phyloP scores from a whole-genome alignment of 2,329 filamentous ascomycete species.

The Penicillium thymicola region DNA sequence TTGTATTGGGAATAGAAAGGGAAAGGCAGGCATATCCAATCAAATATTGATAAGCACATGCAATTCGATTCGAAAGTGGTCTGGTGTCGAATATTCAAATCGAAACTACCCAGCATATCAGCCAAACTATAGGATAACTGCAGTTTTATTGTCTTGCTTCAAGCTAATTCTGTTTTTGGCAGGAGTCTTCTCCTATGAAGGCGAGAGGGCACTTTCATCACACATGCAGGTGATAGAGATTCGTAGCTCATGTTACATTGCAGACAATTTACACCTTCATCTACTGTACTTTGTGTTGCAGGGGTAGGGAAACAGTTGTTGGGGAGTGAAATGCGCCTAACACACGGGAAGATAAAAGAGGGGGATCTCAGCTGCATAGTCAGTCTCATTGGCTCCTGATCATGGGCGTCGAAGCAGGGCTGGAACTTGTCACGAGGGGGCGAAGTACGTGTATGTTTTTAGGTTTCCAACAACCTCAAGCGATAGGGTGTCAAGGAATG shows the following conservation, averaged over 20 bases:
- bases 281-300: neutral
- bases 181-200: neutral
- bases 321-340: neutral
- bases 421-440: neutral
- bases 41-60: neutral
- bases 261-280: neutral
- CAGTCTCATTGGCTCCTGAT: neutral
- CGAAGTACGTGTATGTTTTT: neutral
- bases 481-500: neutral
- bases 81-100: neutral
- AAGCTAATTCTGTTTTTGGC: neutral
- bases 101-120: neutral
- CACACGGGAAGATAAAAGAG: neutral
- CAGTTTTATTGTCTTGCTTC: neutral
- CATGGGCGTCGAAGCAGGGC: neutral
- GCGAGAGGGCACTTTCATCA: neutral
- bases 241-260: neutral
- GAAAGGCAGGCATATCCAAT: neutral
- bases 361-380: neutral
- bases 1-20: neutral
- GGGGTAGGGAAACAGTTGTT: neutral
- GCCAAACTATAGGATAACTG: neutral
- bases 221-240: neutral
- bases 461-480: neutral
- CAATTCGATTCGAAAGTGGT: neutral